Percentiles rank a stretch among this genome's conserved stretches.
These are phyloP conservation scores for Tuber microsphaerosporum DNA, from an alignment of 495 filamentous ascomycete genomes.

Conservation along the genomic window DNA sequence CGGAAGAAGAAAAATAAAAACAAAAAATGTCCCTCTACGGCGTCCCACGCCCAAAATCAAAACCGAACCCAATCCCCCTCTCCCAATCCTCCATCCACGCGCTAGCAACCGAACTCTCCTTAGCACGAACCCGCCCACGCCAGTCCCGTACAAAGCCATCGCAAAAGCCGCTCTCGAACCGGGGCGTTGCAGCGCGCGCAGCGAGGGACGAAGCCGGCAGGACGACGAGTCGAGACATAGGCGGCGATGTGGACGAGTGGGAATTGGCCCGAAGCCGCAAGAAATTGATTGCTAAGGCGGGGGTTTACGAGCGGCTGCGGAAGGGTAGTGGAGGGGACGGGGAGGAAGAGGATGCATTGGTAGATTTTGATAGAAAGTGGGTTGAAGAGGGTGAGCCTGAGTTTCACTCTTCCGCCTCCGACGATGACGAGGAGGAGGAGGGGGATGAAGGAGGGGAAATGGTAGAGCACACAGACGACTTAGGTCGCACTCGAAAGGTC, in stretches of 20 bases:
- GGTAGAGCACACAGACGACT: slow-evolving; percentile 81
- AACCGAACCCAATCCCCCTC: slow-evolving; percentile 55
- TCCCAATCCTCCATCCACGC: slow-evolving; percentile 60
- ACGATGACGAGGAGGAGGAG: slow-evolving; percentile 41
- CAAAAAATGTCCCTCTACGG: slow-evolving; percentile 60
- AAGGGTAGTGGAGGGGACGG: slow-evolving; percentile 54
- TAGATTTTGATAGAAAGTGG: slow-evolving; percentile 96
- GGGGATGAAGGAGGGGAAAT: slow-evolving; percentile 52
- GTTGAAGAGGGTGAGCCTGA: slow-evolving; percentile 52
- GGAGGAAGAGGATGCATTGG: slow-evolving; percentile 50
- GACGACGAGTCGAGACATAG: slow-evolving; percentile 14
- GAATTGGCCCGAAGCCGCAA: slow-evolving; percentile 57
- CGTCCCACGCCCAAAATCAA: slow-evolving; percentile 56
- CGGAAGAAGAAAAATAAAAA: neutral
- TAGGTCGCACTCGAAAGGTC: slow-evolving; percentile 66
- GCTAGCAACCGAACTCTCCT: slow-evolving; percentile 71
- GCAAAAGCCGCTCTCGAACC: slow-evolving; percentile 44
- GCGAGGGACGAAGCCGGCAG: slow-evolving; percentile 20
- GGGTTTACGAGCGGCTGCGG: slow-evolving; percentile 77
- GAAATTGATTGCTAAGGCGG: slow-evolving; percentile 79
- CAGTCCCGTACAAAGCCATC: slow-evolving; percentile 56
- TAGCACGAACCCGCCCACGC: slow-evolving; percentile 56
- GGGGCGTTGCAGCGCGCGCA: slow-evolving; percentile 28
- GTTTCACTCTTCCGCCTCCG: slow-evolving; percentile 16
- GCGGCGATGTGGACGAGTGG: slow-evolving; percentile 14